A percentile compares a stretch with the other conserved stretches of the same genome.
Conservation (phyloP, 164 flowering plant species). For the Aristolochia contorta region DNA sequence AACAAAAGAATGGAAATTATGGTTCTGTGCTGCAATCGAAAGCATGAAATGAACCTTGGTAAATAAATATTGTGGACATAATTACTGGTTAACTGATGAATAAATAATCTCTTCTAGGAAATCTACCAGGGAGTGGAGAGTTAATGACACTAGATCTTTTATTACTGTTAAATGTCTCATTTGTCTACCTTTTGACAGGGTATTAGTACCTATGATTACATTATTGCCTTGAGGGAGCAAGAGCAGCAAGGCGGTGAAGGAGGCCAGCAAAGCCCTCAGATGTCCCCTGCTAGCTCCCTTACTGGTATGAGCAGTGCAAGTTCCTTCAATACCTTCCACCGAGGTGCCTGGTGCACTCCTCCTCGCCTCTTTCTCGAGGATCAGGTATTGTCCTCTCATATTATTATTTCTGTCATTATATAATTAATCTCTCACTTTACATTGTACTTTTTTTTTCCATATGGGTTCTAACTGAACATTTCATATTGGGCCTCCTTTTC, state of each 20-base stretch:
- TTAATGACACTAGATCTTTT: background rate
- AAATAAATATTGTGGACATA: too few species aligned
- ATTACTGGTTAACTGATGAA: too few species aligned
- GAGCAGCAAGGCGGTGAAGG: slow-evolving; percentile 68
- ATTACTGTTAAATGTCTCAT: background rate
- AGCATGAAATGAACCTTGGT: too few species aligned
- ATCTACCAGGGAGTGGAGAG: too few species aligned
- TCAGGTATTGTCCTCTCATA: slow-evolving; percentile 51
- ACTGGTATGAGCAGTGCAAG: slow-evolving; percentile 97
- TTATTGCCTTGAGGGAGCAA: slow-evolving; percentile 92
- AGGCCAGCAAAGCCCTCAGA: slow-evolving; percentile 89
- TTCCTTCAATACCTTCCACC: slow-evolving; percentile 73
- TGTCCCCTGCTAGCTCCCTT: slow-evolving; percentile 88
- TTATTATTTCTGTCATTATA: background rate
- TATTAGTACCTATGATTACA: slow-evolving; percentile 94
- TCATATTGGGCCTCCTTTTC: too few species aligned
- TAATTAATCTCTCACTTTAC: too few species aligned
- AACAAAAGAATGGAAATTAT: too few species aligned
- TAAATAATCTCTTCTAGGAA: too few species aligned
- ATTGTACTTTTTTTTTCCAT: too few species aligned
- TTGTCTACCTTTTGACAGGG: slow-evolving; percentile 36
- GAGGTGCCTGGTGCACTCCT: slow-evolving; percentile 98
- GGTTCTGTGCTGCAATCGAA: too few species aligned
- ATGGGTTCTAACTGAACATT: too few species aligned
- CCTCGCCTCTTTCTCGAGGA: slow-evolving; percentile 93